phyloP scores from a whole-genome alignment of 164 flowering plant species.

The Vitis labrusca region DNA sequence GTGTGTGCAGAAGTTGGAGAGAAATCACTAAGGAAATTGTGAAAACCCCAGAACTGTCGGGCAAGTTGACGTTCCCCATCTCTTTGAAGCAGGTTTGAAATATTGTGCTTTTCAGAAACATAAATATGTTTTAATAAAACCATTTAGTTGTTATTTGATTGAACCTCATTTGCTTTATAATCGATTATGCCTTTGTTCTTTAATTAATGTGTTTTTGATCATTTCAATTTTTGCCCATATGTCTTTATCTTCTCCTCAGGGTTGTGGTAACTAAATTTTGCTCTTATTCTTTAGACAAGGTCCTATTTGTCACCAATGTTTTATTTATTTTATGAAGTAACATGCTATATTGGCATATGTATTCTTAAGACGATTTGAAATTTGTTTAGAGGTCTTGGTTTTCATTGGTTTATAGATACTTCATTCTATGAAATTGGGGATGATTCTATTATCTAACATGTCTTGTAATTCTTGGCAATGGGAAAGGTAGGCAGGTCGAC shows the following conservation, averaged over 20 bases:
- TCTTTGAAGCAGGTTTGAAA: conserved; percentile 64
- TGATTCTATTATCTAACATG: too few relatives aligned
- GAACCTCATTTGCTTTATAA: too few relatives aligned
- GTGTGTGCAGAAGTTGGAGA: conserved; percentile 78
- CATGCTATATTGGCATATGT: background rate
- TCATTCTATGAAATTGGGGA: too few relatives aligned
- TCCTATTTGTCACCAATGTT: background rate
- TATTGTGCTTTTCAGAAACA: background rate
- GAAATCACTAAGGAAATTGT: conserved; percentile 65
- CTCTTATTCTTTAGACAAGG: background rate
- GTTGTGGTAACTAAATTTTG: conserved; percentile 3
- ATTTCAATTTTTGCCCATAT: background rate
- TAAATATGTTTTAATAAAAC: background rate
- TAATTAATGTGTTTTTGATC: background rate
- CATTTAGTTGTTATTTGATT: background rate
- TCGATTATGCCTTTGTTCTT: background rate
- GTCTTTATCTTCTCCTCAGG: background rate
- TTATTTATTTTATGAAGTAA: background rate
- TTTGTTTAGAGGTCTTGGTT: background rate
- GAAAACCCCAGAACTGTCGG: conserved; percentile 42
- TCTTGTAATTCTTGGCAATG: too few relatives aligned
- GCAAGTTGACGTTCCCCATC: conserved; percentile 65
- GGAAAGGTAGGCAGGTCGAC: too few relatives aligned
- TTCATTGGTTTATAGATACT: background rate
- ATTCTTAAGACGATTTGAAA: background rate